A percentile compares a stretch with the other conserved stretches of the same genome.
These are phyloP conservation scores for Claviceps purpurea DNA, from an alignment of 2,329 filamentous ascomycete species.

Conservation along the genomic window DNA sequence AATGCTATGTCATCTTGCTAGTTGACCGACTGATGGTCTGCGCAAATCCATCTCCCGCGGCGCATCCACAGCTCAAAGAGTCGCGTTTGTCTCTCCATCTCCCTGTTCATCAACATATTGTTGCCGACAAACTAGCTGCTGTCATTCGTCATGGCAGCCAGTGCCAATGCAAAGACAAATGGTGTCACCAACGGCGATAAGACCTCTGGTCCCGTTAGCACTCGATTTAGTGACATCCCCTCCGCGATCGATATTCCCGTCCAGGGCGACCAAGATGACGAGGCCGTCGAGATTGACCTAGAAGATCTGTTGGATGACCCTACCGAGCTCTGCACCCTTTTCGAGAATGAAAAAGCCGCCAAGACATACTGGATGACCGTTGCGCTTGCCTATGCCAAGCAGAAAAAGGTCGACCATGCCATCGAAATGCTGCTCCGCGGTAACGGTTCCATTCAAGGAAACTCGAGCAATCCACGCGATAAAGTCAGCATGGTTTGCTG, in stretches of 20 bases:
- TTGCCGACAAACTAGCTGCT: not conserved
- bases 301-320: slow-evolving; percentile 86
- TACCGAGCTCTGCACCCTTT: slow-evolving; percentile 83
- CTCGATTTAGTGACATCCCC: slow-evolving; percentile 52
- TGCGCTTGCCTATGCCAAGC: slow-evolving; percentile 89
- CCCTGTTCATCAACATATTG: not conserved
- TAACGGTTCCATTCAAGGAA: slow-evolving; percentile 54
- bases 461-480: slow-evolving; percentile 63
- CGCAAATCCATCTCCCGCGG: slow-evolving; percentile 15
- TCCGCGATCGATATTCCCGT: slow-evolving; percentile 54
- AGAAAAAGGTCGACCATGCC: slow-evolving; percentile 78
- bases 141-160: slow-evolving; percentile 26
- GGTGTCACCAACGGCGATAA: slow-evolving; percentile 27
- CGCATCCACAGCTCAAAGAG: slow-evolving; percentile 17
- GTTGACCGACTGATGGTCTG: slow-evolving; percentile 16
- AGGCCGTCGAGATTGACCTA: slow-evolving; percentile 84
- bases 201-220: slow-evolving; percentile 28
- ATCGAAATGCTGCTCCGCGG: slow-evolving; percentile 64
- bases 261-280: slow-evolving; percentile 49
- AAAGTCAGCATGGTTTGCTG: slow-evolving; percentile 73
- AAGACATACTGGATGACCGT: slow-evolving; percentile 98
- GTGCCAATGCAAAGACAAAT: slow-evolving; percentile 31
- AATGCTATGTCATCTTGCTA: slow-evolving; percentile 15
- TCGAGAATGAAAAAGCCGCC: slow-evolving; percentile 86
- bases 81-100: slow-evolving; percentile 15